A percentile compares a stretch with the other conserved stretches of the same genome.
Conservation (phyloP, 2,329 filamentous ascomycete genomes). For the Malbranchea cinnamomea region DNA sequence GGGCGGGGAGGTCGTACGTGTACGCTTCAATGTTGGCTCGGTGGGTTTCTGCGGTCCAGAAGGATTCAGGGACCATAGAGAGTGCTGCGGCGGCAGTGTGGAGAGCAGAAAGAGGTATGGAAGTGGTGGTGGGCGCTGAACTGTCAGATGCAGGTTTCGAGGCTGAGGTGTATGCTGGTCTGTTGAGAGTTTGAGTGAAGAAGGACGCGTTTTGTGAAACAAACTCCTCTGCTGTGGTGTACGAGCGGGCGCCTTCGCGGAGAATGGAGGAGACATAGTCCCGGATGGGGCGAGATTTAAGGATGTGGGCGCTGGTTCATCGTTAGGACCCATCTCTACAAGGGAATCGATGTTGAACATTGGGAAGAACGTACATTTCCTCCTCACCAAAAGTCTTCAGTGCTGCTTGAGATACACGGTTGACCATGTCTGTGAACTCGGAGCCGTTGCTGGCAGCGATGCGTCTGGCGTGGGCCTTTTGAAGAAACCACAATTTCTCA, state of each 20-base stretch:
- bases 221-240: constrained; percentile 10
- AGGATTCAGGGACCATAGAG: constrained; percentile 24
- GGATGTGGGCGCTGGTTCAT: constrained; percentile 15
- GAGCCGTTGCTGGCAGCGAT: constrained; percentile 32
- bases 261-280: constrained; percentile 40
- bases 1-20: constrained; percentile 11
- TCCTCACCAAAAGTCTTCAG: constrained; percentile 13
- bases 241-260: constrained; percentile 8
- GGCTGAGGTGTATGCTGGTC: constrained; percentile 14
- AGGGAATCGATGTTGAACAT: constrained; percentile 3
- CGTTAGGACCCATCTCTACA: constrained; percentile 5
- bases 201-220: constrained; percentile 8
- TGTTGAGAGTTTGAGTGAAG: constrained; percentile 30
- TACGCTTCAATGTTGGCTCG: constrained; percentile 25
- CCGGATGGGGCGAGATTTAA: constrained; percentile 22
- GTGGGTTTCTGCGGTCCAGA: constrained; percentile 28
- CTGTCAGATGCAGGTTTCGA: constrained; percentile 9
- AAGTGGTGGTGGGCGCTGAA: constrained; percentile 8
- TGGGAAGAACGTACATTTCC: constrained; percentile 16
- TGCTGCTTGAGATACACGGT: constrained; percentile 17
- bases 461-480: constrained; percentile 50
- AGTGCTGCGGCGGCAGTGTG: constrained; percentile 31
- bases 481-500: constrained; percentile 67
- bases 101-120: constrained; percentile 22
- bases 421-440: constrained; percentile 26